These are phyloP conservation scores for Tulasnella sp. DNA, from an alignment of 768 basidiomycete genomes.

Conservation along the genomic window DNA sequence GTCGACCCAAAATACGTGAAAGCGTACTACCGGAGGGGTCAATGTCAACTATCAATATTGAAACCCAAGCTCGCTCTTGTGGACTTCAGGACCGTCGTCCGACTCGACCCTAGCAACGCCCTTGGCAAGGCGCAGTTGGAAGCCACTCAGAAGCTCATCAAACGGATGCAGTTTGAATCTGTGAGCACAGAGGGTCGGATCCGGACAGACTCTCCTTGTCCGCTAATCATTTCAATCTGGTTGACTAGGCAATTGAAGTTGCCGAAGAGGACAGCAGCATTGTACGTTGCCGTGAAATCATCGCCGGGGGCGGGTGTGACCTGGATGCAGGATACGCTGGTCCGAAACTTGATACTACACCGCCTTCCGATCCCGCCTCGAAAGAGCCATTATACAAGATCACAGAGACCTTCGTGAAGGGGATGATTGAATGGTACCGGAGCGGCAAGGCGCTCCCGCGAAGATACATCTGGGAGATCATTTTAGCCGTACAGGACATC, in stretches of 20 bases:
- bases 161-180: constrained; percentile 88
- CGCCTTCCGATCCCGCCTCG: constrained; percentile 32
- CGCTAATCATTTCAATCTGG: background rate
- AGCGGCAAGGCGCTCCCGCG: constrained; percentile 83
- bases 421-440: constrained; percentile 89
- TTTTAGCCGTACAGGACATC: constrained; percentile 68
- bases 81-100: constrained; percentile 77
- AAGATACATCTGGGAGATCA: constrained; percentile 92
- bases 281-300: constrained; percentile 64
- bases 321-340: constrained; percentile 64
- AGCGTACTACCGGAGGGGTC: constrained; percentile 80
- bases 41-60: constrained; percentile 81
- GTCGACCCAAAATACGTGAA: constrained; percentile 87
- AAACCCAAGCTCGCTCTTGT: constrained; percentile 75
- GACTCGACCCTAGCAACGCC: constrained; percentile 78
- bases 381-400: constrained; percentile 52
- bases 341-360: constrained; percentile 45
- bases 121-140: constrained; percentile 67
- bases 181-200: constrained; percentile 28
- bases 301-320: constrained; percentile 72
- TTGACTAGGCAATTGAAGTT: constrained; percentile 69
- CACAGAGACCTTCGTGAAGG: constrained; percentile 63
- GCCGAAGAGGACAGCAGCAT: constrained; percentile 80
- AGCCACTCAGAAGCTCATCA: constrained; percentile 82
- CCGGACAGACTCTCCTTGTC: background rate